Evolutionary conservation across 495 filamentous ascomycete genomes (phyloP), one percentile per base, ranked within the genome.

Genomic region (Trichodelitschia bisporula): DNA sequence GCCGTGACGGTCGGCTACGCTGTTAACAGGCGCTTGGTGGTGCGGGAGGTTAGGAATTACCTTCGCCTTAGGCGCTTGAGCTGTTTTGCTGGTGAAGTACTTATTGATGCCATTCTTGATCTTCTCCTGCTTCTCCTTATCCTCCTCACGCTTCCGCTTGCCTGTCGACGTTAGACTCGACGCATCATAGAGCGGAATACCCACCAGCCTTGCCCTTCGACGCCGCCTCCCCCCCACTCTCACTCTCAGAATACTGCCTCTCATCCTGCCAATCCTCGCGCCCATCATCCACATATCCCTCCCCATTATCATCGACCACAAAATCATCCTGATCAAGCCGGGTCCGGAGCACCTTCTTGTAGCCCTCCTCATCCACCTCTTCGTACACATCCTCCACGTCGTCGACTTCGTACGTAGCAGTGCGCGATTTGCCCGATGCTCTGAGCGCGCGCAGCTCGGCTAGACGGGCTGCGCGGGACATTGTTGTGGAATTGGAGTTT

Each of bases 251-350:
- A 41, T 77, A 71, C 24, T 31, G 30, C 6, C 44, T 51, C 13
- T 75, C 66, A 34, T 61, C 57, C 37, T 89, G 79, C 89, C 86
- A 97, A 27, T 92, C 86, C 47, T 97, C 86, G 29, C 86, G 76
- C 33, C 86, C 86, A 46, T 97, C 89, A 44, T 97, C 86, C 30
- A 76, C 84, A 46, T 97, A 97, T 4, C 50, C 52, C 30, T 42
- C 42, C 26, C 52, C 52, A 36, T 52, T 53, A 36, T 55, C 52
- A 35, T 54, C 52, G 13, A 97, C 77, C 33, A 97, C 84, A 36
- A 97, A 97, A 54, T 97, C 86, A 47, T 97, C 86, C 45, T 83
- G 63, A 46, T 90, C 78, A 26, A 97, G 59, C 14, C 89, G 74
- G 26, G 72, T 67, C 21, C 84, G 66, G 24, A 97, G 80, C 33